Base-by-base conservation (phyloP, 1,139 yeast species). In the Magnusiomyces tetraspermus region DNA sequence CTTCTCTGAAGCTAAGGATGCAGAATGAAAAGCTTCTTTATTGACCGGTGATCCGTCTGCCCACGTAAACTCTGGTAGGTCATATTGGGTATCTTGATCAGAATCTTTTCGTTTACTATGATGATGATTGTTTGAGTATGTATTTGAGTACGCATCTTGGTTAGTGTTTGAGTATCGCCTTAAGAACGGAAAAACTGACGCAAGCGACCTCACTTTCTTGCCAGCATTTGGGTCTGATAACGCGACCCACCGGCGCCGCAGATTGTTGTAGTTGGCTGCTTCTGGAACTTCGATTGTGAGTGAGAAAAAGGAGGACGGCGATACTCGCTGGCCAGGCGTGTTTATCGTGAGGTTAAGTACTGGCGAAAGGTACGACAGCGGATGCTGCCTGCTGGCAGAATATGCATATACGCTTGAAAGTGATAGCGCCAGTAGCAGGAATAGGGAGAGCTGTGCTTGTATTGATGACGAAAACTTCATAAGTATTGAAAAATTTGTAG, bases 181-280 rank as follows among this genome's bases (percentile, higher is more conserved):
- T 15, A 43, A 19, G 21, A 43, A 43, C 17, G 49, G 49, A 28
- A 46, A 46, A 22, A 36, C 33, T 15, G 49, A 46, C 5, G 49
- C 49, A 5, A 42, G 36, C 19, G 21, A 28, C 45, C 44, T 49
- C 47, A 53, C 30, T 38, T 41, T 40, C 10, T 46, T 44, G 22
- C 57, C 51, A 40, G 58, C 60, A 48, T 63, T 63, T 3, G 69
- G 69, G 49, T 65, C 69, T 1, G 65, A 54, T 17, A 60, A 56
- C 13, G 67, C 66, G 60, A 65, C 61, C 69, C 69, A 65, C 26
- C 67, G 57, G 15, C 69, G 60, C 36, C 57, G 53, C 23, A 65
- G 49, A 51, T 65, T 60, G 55, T 62, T 61, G 54, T 62, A 59
- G 45, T 59, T 58, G 19, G 59, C 47, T 2, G 60, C 56, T 1